phyloP scores from a whole-genome alignment of 2,329 filamentous ascomycete species.

The Scleromitrula shiraiana region DNA sequence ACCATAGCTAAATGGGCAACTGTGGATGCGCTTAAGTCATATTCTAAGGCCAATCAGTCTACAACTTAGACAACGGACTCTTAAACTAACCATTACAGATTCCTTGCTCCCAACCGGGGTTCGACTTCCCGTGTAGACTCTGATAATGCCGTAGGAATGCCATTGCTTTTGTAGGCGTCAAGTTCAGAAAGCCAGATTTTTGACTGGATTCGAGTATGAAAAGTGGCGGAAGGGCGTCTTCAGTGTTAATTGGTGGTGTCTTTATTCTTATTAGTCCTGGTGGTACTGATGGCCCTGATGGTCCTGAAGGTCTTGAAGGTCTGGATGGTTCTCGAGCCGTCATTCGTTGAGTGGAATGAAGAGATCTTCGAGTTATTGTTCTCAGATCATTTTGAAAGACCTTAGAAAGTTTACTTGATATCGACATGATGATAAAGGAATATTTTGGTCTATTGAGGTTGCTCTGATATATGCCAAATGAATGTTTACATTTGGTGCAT shows the following conservation, averaged over 20 bases:
- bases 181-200: slow-evolving; percentile 20
- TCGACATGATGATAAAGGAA: not conserved
- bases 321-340: not conserved
- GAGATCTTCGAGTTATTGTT: not conserved
- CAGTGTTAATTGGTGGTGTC: not conserved
- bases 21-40: slow-evolving; percentile 18
- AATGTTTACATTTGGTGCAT: too few species aligned
- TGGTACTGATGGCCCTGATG: not conserved
- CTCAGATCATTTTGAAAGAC: not conserved
- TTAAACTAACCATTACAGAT: slow-evolving; percentile 21
- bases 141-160: slow-evolving; percentile 21
- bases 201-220: slow-evolving; percentile 17
- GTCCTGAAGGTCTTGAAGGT: not conserved
- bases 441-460: not conserved
- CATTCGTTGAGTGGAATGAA: not conserved
- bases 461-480: not conserved
- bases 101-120: slow-evolving; percentile 15
- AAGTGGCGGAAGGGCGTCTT: slow-evolving; percentile 17
- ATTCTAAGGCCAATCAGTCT: slow-evolving; percentile 14
- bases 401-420: not conserved
- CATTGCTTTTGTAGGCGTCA: slow-evolving; percentile 19
- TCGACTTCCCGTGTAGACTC: not conserved
- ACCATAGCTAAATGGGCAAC: slow-evolving; percentile 20
- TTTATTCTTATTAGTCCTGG: not conserved
- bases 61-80: not conserved